Evolutionary conservation across 169 alveolate species (phyloP), one percentile per base, ranked within the genome.

Genomic region (Eimeria zaria): DNA sequence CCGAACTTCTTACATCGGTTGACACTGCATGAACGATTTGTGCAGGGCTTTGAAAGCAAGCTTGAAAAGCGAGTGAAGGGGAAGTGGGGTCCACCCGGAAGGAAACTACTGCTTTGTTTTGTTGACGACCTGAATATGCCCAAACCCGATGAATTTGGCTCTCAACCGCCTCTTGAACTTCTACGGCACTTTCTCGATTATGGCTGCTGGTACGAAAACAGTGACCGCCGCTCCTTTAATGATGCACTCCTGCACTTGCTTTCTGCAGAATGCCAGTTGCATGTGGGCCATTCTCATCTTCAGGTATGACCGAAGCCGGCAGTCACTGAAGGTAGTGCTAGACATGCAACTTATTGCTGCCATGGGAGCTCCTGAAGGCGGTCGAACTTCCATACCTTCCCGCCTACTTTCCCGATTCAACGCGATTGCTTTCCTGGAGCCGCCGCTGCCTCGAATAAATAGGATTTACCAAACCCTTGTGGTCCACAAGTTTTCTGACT

Each of bases 51-150:
- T 73, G 99, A 99, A 95, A 97, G 98, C 95, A 98, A 98, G 87
- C 97, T 99, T 71, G 99, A 98, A 81, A 98, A 98, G 97, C 97
- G 99, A 76, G 98, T 99, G 41, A 98, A 99, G 96, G 98, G 98
- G 95, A 99, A 99, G 97, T 98, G 98, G 96, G 99, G 99, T 0
- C 99, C 99, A n/a, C 99, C 99, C 53, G 99, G 98, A 96, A 99
- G 98, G 74, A 98, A 98, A 95, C 97, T 97, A 80, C 98, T 98
- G 97, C 97, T 99, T 18, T 97, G 98, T 91, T 99, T 98, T 95
- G 99, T 99, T 92, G 99, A 99, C 97, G 99, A 99, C 97, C 97
- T 99, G 87, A 99, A 99, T 98, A 99, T 99, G 99, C 99, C 99
- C 8, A 97, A 99, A 97, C 98, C 98, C 55, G 99, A 99, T 91